Base-by-base conservation (phyloP, 75 land plant genomes). In the Sequoia sempervirens region DNA sequence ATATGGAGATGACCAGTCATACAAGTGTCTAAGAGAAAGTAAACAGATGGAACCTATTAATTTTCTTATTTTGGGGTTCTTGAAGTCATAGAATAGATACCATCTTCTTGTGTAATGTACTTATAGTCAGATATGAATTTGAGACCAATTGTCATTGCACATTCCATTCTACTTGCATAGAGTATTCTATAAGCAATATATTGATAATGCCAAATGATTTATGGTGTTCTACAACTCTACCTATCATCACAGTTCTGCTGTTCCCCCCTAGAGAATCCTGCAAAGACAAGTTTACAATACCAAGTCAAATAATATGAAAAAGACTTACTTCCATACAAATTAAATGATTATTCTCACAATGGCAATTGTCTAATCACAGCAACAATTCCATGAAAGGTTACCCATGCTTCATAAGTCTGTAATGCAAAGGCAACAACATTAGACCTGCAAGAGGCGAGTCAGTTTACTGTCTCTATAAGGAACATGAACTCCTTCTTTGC, bases 221-320 rank as follows among this genome's bases (percentile, higher is more conserved):
- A 18, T 53, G 41, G 85, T 30, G 17, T 41, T 81, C 34, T 23
- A 30, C 28, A 36, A 75, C 36, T 61, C 90, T 96, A 98, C 99
- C 99, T 88, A 98, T 96, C 99, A 98, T 98, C 46, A 94, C 92
- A 70, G 99, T 98, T 84, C 94, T 90, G 95, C 99, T 98, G 86
- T 98, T 98, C 64, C 99, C 99, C 61, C 99, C 99, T 80, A 98
- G 91, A 53, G 99, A 98, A 89, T 96, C 99, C 99, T 98, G 96
- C 84, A 85, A 85, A 37, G 45, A 84, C 32, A 45, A 43, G 47
- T 78, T 78, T 45, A n/a, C 32, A 78, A 45, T 78, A n/a, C 80
- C 47, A 78, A 38, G 76, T 74, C 13, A 69, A n/a, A 30, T 69
- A 11, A 69, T 34, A 30, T 30, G 34, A 32, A 69, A 30, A 30